Base-by-base conservation (phyloP, 495 filamentous ascomycete species). In the Penicillium canariense region DNA sequence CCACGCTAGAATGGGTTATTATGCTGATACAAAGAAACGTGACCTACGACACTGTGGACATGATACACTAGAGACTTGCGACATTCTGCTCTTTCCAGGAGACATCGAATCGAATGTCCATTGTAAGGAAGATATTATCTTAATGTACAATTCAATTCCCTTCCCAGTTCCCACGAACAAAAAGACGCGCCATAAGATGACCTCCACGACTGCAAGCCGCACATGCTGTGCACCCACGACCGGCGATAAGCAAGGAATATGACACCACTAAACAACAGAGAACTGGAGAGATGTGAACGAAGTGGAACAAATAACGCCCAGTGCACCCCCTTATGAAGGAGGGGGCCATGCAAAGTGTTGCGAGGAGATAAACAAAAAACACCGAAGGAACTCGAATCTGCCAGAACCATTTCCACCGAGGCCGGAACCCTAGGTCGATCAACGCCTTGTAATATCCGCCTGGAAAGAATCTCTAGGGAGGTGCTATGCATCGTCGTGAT, bases 151-250 rank as follows among this genome's bases (percentile, higher is more conserved):
- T 17, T 18, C 25, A 10, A 18, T 17, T 10, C 17, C 11, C 38
- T 43, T 49, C 15, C 39, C 39, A 17, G 8, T 25, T 40, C 28
- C 32, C 52, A 38, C 20, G 22, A 28, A 46, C 7, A 4, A 23
- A 22, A 20, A 18, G 12, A 46, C 47, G 54, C 54, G 54, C 48
- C 54, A 35, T 57, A 46, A 50, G 12, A 59, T 59, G 56, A 60
- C 48, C 43, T 34, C 51, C 27, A n/a, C 15, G 40, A 18, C 34
- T 12, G 25, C 30, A 30, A 28, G n/a, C 38, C 31, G 17, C 28
- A 18, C 34, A 44, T 30, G 36, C 35, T 45, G 40, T 28, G 40
- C 30, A 39, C 25, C 20, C 20, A 18, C 31, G 25, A 48, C 28
- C 36, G 18, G 11, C 5, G 30, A 30, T 39, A 38, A 15, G 31